phyloP scores from a whole-genome alignment of 441 rosid genomes.

The Raphanus hybrid region DNA sequence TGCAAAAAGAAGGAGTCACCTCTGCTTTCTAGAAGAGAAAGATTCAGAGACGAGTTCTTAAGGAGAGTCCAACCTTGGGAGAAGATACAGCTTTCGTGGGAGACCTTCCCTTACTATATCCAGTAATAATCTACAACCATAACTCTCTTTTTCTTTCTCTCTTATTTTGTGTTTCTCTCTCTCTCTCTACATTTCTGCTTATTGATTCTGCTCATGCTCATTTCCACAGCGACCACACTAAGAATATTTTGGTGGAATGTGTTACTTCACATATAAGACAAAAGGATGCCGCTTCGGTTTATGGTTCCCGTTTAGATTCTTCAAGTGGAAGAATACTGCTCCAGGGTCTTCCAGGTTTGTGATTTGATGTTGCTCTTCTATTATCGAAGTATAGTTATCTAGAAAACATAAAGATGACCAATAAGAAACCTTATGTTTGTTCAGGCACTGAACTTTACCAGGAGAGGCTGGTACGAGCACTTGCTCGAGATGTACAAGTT shows the following conservation, averaged over 20 bases:
- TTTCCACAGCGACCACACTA: constrained; percentile 66
- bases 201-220: constrained; percentile 3
- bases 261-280: constrained; percentile 79
- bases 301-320: constrained; percentile 77
- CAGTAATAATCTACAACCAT: constrained; percentile 53
- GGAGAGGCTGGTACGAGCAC: constrained; percentile 88
- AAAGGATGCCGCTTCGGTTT: constrained; percentile 52
- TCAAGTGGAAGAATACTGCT: constrained; percentile 90
- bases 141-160: constrained; percentile 11
- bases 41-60: constrained; percentile 72
- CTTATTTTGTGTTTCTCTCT: constrained; percentile 6
- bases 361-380: constrained; percentile 18
- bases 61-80: constrained; percentile 89
- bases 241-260: constrained; percentile 70
- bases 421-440: constrained; percentile 22
- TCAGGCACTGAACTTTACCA: constrained; percentile 91
- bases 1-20: constrained; percentile 78
- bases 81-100: constrained; percentile 82
- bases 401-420: constrained; percentile 2
- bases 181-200: neutral
- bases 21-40: constrained; percentile 67
- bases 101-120: constrained; percentile 82
- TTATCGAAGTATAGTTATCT: neutral
- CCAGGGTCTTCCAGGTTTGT: constrained; percentile 82
- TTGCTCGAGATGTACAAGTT: constrained; percentile 81